Evolutionary conservation across 2,329 filamentous ascomycete species (phyloP).

Genomic region (Claviceps arundinis): DNA sequence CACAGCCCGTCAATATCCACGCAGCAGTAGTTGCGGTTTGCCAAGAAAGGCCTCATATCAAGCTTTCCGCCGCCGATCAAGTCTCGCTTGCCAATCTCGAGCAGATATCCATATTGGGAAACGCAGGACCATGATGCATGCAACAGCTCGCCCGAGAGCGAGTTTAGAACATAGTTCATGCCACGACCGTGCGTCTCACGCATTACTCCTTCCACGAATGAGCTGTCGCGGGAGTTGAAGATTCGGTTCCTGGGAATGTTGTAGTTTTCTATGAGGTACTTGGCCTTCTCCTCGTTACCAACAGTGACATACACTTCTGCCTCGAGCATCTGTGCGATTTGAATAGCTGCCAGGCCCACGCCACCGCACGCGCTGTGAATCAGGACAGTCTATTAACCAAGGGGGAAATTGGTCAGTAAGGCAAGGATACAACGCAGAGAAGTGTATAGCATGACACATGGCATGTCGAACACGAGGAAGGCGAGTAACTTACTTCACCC

Average conservation of each 20-base stretch:
- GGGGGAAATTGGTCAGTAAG: neutral
- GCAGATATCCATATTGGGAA: constrained; percentile 19
- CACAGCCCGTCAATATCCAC: neutral
- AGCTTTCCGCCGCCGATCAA: constrained; percentile 22
- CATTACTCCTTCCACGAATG: constrained; percentile 8
- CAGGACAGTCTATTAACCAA: constrained; percentile 13
- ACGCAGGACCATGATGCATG: constrained; percentile 22
- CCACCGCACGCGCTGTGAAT: constrained; percentile 19
- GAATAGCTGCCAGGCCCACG: constrained; percentile 17
- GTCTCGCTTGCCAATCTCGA: constrained; percentile 24
- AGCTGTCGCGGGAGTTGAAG: neutral
- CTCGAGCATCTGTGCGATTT: constrained; percentile 2
- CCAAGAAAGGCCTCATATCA: constrained; percentile 21
- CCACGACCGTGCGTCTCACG: constrained; percentile 11
- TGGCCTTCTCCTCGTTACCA: neutral
- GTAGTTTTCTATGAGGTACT: neutral
- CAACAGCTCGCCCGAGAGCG: constrained; percentile 13
- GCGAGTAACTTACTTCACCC: constrained; percentile 1
- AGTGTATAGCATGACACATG: neutral
- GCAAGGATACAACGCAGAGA: too few species aligned
- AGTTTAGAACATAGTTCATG: constrained; percentile 17
- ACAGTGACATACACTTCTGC: neutral
- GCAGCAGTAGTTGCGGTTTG: neutral
- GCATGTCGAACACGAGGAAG: neutral
- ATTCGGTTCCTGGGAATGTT: neutral